Evolutionary conservation across 371 early-diverging fungal species (phyloP), one percentile per base, ranked within the genome.

Genomic region (Amoeboaphelidium protococcarum): DNA sequence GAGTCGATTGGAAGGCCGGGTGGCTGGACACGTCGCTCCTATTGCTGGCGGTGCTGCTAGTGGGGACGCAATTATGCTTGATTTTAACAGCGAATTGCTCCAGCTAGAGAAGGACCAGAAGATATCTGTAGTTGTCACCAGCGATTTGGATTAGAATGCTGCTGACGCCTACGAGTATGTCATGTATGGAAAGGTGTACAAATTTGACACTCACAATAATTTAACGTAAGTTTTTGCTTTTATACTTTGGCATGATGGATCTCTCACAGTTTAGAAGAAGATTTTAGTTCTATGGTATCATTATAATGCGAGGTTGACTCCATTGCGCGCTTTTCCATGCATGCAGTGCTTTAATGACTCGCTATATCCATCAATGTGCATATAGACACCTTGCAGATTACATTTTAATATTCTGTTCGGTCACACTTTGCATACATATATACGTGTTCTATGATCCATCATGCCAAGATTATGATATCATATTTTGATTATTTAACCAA

Each of bases 151-250:
- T 3, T 58, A 76, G 40, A 62, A 65, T 27, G 59, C 91, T 55
- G 82, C 84, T 4, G 91, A 91, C 46, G 83, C 86, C 42, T 94
- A 80, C 60, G 92, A 94, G 40, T 94, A 94, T 59, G 92, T 94
- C 23, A 89, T 89, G 89, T 79, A 76, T 58, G 95, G 95, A 46
- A 82, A 84, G 60, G 81, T 87, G 21, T 94, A 83, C 67, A 74
- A 83, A 61, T 88, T 74, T 57, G 90, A 89, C 45, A 31, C 10
- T 31, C 10, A 16, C 37, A 31, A 31, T 6, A 31, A 31, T 16
- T 72, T 73, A 68, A 78, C 82, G 76, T 80, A 72, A 68, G 78
- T 73, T 2, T 26, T 19, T 22, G 22, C 13, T 0, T 13, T 20
- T 2, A 21, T 25, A n/a, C n/a, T 19, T 48, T 26, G 45, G 50